Conservation (phyloP, 2,329 filamentous ascomycete genomes). For the Ascochyta rabiei region DNA sequence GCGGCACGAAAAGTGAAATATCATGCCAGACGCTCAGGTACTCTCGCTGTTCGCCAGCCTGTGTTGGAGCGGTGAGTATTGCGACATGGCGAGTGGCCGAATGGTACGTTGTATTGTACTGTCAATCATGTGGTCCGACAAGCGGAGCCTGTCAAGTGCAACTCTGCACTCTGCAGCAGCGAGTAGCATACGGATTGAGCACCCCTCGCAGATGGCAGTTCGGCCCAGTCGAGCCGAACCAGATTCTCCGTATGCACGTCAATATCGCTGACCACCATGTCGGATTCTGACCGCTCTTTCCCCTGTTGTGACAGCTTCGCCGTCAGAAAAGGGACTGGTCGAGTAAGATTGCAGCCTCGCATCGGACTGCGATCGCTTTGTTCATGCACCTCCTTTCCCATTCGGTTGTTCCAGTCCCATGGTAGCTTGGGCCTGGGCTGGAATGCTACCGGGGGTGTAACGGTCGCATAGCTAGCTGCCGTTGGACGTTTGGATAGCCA, state of each 20-base stretch:
- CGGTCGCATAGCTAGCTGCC: constrained; percentile 16
- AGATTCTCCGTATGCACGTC: constrained; percentile 3
- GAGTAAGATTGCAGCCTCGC: constrained; percentile 6
- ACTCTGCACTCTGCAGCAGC: constrained; percentile 5
- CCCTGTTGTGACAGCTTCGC: constrained; percentile 3
- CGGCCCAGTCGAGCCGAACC: constrained; percentile 12
- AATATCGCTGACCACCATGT: constrained; percentile 10
- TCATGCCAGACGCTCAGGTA: constrained; percentile 1
- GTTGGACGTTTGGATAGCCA: constrained; percentile 9
- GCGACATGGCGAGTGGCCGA: constrained; percentile 8
- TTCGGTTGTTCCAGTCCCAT: constrained; percentile 14
- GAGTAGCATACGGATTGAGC: constrained; percentile 6
- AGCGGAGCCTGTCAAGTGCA: constrained; percentile 9
- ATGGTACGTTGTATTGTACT: constrained; percentile 16
- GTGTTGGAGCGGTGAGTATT: constrained; percentile 9
- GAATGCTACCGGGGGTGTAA: constrained; percentile 19
- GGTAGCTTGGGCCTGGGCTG: constrained; percentile 10
- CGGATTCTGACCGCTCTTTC: constrained; percentile 12
- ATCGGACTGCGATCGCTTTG: constrained; percentile 5
- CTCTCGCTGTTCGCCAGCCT: background rate
- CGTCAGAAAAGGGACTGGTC: background rate
- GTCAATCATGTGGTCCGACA: constrained; percentile 11
- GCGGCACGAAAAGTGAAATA: background rate
- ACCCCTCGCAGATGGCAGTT: constrained; percentile 16
- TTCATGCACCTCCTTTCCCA: constrained; percentile 13